A percentile compares a stretch with the other conserved stretches of the same genome.
Conservation (phyloP, 1,284 basidiomycete species). For the Omphalotus olearius region DNA sequence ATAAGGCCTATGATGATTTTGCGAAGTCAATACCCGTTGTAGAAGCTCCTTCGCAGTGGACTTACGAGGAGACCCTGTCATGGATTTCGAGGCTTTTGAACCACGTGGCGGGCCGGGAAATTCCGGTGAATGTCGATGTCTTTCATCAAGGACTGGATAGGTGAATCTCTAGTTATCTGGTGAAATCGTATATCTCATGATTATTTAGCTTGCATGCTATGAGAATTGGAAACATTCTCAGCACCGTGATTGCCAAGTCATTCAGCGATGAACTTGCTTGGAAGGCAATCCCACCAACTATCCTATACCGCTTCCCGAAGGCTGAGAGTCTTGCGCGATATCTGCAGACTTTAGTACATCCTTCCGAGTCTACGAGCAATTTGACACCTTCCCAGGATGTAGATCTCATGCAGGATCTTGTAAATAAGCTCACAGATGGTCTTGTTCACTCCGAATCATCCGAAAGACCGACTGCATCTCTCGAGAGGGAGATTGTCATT, state of each 20-base stretch:
- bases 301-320: neutral
- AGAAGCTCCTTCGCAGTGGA: neutral
- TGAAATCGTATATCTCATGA: neutral
- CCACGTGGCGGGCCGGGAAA: neutral
- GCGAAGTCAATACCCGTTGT: neutral
- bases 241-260: neutral
- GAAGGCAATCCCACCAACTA: neutral
- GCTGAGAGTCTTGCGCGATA: neutral
- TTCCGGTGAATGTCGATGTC: neutral
- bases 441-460: neutral
- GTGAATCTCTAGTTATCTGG: neutral
- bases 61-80: neutral
- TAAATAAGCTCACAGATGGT: neutral
- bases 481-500: conserved; percentile 16
- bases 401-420: neutral
- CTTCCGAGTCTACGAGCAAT: neutral
- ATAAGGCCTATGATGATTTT: neutral
- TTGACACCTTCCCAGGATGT: neutral
- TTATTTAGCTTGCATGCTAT: neutral
- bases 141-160: neutral
- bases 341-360: neutral
- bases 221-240: neutral
- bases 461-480: neutral
- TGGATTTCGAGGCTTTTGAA: neutral
- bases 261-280: neutral